Evolutionary conservation across 495 filamentous ascomycete species (phyloP), one percentile per base, ranked within the genome.

Genomic region (Xylona heveae): DNA sequence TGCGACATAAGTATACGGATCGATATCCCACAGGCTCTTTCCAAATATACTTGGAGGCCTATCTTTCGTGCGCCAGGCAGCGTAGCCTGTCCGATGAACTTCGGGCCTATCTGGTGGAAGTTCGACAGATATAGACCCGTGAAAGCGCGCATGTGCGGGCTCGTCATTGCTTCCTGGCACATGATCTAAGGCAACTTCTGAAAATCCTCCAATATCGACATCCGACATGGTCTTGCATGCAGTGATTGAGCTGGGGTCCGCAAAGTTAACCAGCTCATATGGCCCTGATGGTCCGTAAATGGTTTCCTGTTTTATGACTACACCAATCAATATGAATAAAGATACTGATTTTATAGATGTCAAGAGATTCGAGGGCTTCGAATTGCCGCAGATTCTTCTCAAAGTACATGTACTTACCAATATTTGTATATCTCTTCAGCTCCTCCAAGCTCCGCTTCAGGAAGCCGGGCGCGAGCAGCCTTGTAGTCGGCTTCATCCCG

Each of bases 171-270:
- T 17, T 62, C 55, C 46, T 8, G 55, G 61, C 13, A 78, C 56
- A 49, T 67, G 78, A 43, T 83, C 73, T 31, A 97, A 60, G 28
- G 61, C 49, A 12, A 71, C 70, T 15, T 61, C 66, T 28, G 82
- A 90, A 57, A 64, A 79, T 28, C 85, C 88, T 38, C 85, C 88
- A 5, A 91, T 74, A 42, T 84, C 78, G 22, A 55, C 58, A 48
- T 97, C 88, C 47, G 67, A 75, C 69, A 95, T 82, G 33, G 73
- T 59, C 46, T 85, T 91, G 61, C 77, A 85, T 24, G 55, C 55
- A 12, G 61, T 48, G 20, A 81, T 45, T 8, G 66, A 61, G 7
- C 63, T 54, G 24, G 69, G 61, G 34, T 67, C 55, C 55, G 70
- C 63, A 57, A 95, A 78, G 44, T 53, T 44, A 43, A 73, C 58